phyloP scores from a whole-genome alignment of 805 yeast genomes.

The Barnettozyma sp. region DNA sequence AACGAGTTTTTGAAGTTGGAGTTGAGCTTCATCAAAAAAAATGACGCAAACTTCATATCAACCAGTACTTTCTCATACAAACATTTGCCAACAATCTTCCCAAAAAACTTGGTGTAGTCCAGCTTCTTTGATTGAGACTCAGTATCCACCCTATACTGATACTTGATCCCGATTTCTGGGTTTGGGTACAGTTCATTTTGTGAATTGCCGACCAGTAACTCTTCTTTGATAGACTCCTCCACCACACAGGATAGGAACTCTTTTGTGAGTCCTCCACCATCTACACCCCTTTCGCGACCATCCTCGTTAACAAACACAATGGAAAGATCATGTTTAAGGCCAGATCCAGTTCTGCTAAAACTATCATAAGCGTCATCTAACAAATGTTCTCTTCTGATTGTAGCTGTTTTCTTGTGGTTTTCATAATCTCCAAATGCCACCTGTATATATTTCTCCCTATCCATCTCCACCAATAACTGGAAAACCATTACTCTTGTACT shows the following conservation, averaged over 20 bases:
- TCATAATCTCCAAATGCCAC: constrained; percentile 11
- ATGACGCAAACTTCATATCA: constrained; percentile 80
- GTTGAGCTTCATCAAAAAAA: constrained; percentile 56
- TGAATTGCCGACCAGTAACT: constrained; percentile 37
- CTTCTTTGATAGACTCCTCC: constrained; percentile 51
- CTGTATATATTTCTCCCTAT: constrained; percentile 29
- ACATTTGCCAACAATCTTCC: constrained; percentile 83
- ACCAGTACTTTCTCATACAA: constrained; percentile 75
- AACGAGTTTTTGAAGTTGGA: constrained; percentile 50
- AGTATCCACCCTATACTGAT: constrained; percentile 28
- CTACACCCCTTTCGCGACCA: constrained; percentile 85
- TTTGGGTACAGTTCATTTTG: constrained; percentile 70
- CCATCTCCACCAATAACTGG: constrained; percentile 52
- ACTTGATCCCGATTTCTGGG: constrained; percentile 40
- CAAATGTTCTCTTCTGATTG: constrained; percentile 61
- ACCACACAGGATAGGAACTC: constrained; percentile 76
- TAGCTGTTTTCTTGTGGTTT: constrained; percentile 32
- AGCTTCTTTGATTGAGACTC: constrained; percentile 26
- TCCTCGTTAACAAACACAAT: constrained; percentile 67
- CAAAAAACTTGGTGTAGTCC: constrained; percentile 52
- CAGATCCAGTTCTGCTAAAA: constrained; percentile 46
- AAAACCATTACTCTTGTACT: constrained; percentile 66
- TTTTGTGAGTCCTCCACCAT: constrained; percentile 95
- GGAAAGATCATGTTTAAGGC: constrained; percentile 51
- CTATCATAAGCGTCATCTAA: constrained; percentile 66